These are phyloP conservation scores for Aspergillus mulundensis DNA, from an alignment of 495 filamentous ascomycete species.

Conservation along the genomic window DNA sequence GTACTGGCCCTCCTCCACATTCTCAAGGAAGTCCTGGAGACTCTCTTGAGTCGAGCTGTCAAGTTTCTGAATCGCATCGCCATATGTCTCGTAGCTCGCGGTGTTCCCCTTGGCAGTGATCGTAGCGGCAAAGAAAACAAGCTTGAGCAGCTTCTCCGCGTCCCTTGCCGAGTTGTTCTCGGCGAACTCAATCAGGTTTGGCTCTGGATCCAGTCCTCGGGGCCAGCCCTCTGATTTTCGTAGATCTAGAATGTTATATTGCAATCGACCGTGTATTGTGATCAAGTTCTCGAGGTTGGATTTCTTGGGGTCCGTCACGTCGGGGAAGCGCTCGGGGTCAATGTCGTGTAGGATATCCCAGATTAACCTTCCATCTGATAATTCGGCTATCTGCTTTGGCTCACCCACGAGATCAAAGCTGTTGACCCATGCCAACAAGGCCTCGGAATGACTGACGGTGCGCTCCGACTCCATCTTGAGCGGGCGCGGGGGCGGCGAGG, in stretches of 20 bases:
- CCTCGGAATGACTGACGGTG: constrained; percentile 46
- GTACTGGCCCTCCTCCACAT: constrained; percentile 42
- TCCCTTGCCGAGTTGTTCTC: constrained; percentile 39
- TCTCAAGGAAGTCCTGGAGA: constrained; percentile 48
- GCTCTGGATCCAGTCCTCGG: constrained; percentile 44
- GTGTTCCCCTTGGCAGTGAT: constrained; percentile 44
- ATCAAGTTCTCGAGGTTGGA: constrained; percentile 67
- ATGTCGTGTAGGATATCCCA: constrained; percentile 65
- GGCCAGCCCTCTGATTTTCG: constrained; percentile 51
- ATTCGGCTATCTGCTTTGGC: constrained; percentile 52
- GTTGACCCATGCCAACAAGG: constrained; percentile 58
- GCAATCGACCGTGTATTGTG: constrained; percentile 61
- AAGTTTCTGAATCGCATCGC: constrained; percentile 48
- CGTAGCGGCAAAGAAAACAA: constrained; percentile 60
- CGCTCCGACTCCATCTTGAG: constrained; percentile 43
- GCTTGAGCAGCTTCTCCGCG: constrained; percentile 56
- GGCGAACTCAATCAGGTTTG: constrained; percentile 59
- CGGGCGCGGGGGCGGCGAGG: constrained; percentile 4
- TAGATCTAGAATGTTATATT: constrained; percentile 55
- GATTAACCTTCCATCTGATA: constrained; percentile 72
- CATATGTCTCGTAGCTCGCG: constrained; percentile 39
- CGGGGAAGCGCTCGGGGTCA: constrained; percentile 65
- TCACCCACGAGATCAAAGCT: constrained; percentile 43
- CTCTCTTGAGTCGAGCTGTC: constrained; percentile 42
- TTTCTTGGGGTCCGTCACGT: constrained; percentile 52